These are phyloP conservation scores for Beta lomatogona DNA, from an alignment of 179 eudicot species.

Conservation along the genomic window DNA sequence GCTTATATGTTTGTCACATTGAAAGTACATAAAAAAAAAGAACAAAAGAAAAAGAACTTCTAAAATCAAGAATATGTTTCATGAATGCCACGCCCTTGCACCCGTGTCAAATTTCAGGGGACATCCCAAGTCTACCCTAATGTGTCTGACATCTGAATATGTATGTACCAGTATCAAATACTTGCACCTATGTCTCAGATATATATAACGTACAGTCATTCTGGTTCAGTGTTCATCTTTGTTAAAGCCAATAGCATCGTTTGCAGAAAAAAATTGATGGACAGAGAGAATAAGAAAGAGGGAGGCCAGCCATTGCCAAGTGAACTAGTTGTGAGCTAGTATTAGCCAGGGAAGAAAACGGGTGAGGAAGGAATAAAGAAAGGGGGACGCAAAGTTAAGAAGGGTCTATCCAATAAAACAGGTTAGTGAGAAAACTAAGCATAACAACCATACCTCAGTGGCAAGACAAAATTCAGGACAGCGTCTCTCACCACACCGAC, in stretches of 20 bases:
- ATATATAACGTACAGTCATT: background rate
- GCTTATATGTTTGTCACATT: too few relatives aligned
- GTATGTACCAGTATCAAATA: too few relatives aligned
- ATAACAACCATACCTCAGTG: conserved; percentile 63
- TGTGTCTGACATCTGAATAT: too few relatives aligned
- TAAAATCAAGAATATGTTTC: too few relatives aligned
- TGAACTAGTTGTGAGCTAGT: background rate
- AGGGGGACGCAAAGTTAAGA: background rate
- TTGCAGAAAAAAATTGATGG: background rate
- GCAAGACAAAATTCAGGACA: conserved; percentile 95
- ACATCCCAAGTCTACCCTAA: too few relatives aligned
- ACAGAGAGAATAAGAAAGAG: background rate
- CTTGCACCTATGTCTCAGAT: too few relatives aligned
- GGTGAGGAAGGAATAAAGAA: background rate
- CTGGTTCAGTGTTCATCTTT: background rate
- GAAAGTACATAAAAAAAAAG: too few relatives aligned
- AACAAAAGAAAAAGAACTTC: too few relatives aligned
- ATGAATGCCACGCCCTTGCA: too few relatives aligned
- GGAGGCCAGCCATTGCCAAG: background rate
- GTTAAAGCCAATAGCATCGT: background rate
- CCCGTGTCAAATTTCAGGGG: too few relatives aligned
- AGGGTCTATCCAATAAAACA: background rate
- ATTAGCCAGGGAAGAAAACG: background rate
- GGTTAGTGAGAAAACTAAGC: background rate
- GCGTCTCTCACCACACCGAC: conserved; percentile 89